A percentile compares a stretch with the other conserved stretches of the same genome.
Evolutionary conservation across 768 basidiomycete species (phyloP).

Genomic region (Pleurotus eryngii): DNA sequence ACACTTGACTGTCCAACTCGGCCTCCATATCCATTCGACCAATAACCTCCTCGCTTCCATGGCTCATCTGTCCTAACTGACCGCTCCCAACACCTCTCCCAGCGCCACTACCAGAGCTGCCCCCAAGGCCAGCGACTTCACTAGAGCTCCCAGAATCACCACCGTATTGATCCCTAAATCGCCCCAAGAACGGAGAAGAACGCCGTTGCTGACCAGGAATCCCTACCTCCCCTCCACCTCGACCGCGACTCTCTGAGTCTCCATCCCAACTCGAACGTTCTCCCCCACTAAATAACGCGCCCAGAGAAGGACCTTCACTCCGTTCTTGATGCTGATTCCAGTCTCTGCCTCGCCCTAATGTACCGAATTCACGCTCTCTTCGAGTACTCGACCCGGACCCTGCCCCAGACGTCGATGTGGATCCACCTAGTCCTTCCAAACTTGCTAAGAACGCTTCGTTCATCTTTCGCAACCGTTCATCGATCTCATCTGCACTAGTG

Average conservation of each 20-base stretch:
- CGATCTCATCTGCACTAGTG: constrained; percentile 64
- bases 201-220: constrained; percentile 8
- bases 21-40: constrained; percentile 47
- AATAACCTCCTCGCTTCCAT: constrained; percentile 52
- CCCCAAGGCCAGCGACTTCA: not conserved
- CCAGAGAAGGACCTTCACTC: not conserved
- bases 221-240: constrained; percentile 16
- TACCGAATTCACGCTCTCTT: constrained; percentile 1
- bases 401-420: constrained; percentile 14
- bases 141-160: constrained; percentile 7
- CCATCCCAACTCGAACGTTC: constrained; percentile 8
- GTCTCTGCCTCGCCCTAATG: constrained; percentile 2
- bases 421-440: constrained; percentile 53
- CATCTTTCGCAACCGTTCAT: constrained; percentile 62
- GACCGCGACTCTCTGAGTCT: constrained; percentile 12
- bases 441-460: constrained; percentile 65
- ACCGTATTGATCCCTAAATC: constrained; percentile 13
- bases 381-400: constrained; percentile 8
- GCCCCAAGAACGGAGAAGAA: constrained; percentile 6
- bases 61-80: constrained; percentile 21
- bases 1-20: constrained; percentile 31
- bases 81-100: constrained; percentile 19
- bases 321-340: not conserved
- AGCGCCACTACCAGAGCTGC: constrained; percentile 17
- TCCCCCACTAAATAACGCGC: not conserved